Evolutionary conservation across 2,329 filamentous ascomycete species (phyloP), one percentile per base, ranked within the genome.

Genomic region (Scytalidium lignicola): DNA sequence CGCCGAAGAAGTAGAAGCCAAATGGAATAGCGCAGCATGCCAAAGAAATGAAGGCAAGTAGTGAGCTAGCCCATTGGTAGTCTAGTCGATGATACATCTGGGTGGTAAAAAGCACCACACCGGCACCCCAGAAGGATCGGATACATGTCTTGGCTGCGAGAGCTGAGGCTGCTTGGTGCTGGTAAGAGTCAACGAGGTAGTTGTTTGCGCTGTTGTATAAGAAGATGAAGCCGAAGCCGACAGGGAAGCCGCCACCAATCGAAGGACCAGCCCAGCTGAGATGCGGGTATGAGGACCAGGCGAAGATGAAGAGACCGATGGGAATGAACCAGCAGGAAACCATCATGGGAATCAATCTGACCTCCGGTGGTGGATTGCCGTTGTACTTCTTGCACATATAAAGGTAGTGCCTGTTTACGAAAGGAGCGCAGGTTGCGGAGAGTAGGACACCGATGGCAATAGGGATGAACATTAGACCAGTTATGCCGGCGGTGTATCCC

Each of bases 391-490:
- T 46, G 6, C 76, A 78, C 28, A 88, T 66, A 32, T 67, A 77
- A 50, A 92, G 68, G 70, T 95, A 95, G 70, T 95, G 85, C 52
- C 79, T 85, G 76, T 95, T 95, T 62, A 95, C 82, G 0, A 85
- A 57, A 0, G 90, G 86, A 1, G 87, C 73, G 66, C 81, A 88
- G 12, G 69, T 61, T 15, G 88, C 86, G 1, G 85, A 86, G 40
- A 70, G 52, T 1, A 92, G 17, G 15, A 93, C 88, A 45, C 89
- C 89, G 17, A 93, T 70, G 7, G 88, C 88, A 42, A 93, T 66
- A 1, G 88, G 88, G 54, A 93, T 90, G 67, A 95, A 95, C 85
- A 93, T 92, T 8, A 95, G 74, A 43, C 89, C 90, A 0, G 88
- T 90, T 22, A 73, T 83, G 29, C 86, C 79, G 22, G 88, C 77